Evolutionary conservation across 2,329 filamentous ascomycete genomes (phyloP).

Genomic region (Metarhizium brunneum): DNA sequence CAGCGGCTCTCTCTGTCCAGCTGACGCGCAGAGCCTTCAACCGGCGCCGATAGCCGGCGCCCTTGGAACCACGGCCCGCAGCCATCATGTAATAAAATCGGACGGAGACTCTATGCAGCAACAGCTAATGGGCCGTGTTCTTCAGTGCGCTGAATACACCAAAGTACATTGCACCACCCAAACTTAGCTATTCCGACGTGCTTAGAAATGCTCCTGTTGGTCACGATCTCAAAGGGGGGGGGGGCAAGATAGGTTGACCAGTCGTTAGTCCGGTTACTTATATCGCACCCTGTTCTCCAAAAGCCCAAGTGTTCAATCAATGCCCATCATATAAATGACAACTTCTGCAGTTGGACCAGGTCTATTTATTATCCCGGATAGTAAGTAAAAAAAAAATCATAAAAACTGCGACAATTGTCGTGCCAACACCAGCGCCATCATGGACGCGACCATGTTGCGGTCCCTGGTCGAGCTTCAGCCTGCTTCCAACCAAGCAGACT

Average conservation of each 20-base stretch:
- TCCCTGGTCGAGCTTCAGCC: slow-evolving; percentile 24
- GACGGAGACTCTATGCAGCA: neutral
- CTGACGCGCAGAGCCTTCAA: neutral
- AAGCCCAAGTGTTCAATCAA: too few relatives aligned
- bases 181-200: neutral
- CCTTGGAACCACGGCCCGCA: too few relatives aligned
- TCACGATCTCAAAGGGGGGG: neutral
- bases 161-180: neutral
- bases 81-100: too few relatives aligned
- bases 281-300: neutral
- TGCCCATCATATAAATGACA: too few relatives aligned
- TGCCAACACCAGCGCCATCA: slow-evolving; percentile 5
- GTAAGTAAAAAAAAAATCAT: too few relatives aligned
- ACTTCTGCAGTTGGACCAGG: too few relatives aligned
- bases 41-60: neutral
- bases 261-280: neutral
- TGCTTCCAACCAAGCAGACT: slow-evolving; percentile 5
- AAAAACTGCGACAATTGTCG: neutral
- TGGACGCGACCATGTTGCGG: slow-evolving; percentile 25
- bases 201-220: neutral
- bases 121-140: too few relatives aligned
- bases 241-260: neutral
- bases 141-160: too few relatives aligned
- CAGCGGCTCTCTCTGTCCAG: neutral
- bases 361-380: too few relatives aligned